Base-by-base conservation (phyloP, 495 filamentous ascomycete species). In the Annulohypoxylon stygium region DNA sequence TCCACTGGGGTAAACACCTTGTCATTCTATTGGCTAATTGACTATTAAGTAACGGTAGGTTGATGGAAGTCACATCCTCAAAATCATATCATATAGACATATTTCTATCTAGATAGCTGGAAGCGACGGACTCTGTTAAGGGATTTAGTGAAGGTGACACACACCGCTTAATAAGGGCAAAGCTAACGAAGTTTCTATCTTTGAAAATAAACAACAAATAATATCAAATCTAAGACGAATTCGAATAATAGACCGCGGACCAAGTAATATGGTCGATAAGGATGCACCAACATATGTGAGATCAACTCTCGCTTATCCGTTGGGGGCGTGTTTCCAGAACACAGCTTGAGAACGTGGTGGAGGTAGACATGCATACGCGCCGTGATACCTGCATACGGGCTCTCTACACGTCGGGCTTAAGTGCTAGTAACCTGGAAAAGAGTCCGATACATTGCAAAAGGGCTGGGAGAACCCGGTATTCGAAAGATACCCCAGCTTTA, bases 351-450 rank as follows among this genome's bases (percentile, higher is more conserved):
- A 69, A 73, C 59, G 65, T 67, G 11, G 61, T 70, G 33, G 61
- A 26, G 45, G 53, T 64, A 20, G 45, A 58, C 53, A 26, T 72
- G 68, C 70, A 76, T 78, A 74, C 58, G 68, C 73, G 65, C 72
- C 64, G 71, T 74, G 67, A 67, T 67, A 70, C 67, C 53, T 62
- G 65, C 65, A 65, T 65, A 73, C 18, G 1, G 20, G 20, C 34
- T 47, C 18, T 47, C 14, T 67, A 54, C 69, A 63, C 39, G 34
- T 41, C 59, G 14, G 55, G 43, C 37, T 47, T 34, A 10, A 34
- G 54, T 30, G 37, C n/a, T 30, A 16, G 12, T 26, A 14, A n/a
- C 50, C 25, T 54, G 12, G 25, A 30, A 57, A 47, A 55, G 14
- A 14, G 61, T 36, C 61, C 45, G 50, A 65, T 25, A 36, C n/a